Evolutionary conservation across 2,329 filamentous ascomycete species (phyloP).

Genomic region (Lachnellula arida): DNA sequence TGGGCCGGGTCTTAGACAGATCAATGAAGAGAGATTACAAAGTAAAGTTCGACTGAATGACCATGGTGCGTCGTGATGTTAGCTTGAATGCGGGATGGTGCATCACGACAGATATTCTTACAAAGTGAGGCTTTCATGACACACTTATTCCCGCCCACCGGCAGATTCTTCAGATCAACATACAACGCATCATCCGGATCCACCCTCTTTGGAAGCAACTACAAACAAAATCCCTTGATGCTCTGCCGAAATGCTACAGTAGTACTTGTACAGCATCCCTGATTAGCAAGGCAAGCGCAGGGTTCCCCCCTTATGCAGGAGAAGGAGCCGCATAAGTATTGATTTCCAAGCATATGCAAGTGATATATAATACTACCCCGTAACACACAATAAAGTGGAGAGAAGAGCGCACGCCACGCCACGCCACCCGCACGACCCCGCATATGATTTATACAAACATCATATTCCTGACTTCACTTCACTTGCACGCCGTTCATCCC

Average conservation of each 20-base stretch:
- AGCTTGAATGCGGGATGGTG: no score
- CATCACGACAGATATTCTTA: no score
- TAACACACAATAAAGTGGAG: no score
- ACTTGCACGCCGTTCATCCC: background rate
- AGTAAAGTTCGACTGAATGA: background rate
- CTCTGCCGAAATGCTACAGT: no score
- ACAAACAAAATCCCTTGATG: no score
- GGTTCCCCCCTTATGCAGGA: background rate
- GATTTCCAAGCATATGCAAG: background rate
- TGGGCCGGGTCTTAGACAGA: conserved; percentile 1
- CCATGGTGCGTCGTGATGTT: no score
- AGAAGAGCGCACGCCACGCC: background rate
- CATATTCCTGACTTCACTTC: no score
- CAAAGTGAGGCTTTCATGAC: no score
- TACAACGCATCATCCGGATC: no score
- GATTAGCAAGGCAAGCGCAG: background rate
- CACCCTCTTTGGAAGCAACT: no score
- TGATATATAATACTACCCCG: background rate
- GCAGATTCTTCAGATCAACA: no score
- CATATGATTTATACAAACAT: background rate
- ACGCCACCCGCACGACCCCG: background rate
- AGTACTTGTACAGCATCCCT: background rate
- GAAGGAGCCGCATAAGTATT: background rate
- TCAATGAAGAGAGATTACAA: conserved; percentile 4
- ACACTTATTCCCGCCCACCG: no score